Conservation (phyloP, 1,284 basidiomycete species). For the Rhodotorula sp. region DNA sequence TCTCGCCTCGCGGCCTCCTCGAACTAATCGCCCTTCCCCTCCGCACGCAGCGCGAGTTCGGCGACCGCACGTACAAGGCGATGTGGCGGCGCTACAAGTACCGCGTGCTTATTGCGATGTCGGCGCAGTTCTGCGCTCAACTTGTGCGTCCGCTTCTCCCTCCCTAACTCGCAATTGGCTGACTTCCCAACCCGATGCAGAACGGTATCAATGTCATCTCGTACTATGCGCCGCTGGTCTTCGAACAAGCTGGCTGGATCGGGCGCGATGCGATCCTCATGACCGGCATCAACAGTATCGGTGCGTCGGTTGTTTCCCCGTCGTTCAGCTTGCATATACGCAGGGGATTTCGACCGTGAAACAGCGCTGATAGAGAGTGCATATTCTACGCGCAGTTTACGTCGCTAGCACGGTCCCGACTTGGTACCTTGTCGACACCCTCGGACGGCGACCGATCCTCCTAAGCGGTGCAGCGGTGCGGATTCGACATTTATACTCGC, state of each 20-base stretch:
- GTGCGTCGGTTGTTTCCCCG: conserved; percentile 57
- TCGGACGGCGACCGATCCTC: conserved; percentile 84
- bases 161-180: conserved; percentile 25
- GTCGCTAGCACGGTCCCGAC: conserved; percentile 53
- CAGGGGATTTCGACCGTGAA: too few species aligned
- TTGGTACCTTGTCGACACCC: conserved; percentile 92
- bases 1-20: too few species aligned
- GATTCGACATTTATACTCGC: too few species aligned
- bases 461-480: conserved; percentile 86
- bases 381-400: conserved; percentile 17
- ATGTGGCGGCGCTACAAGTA: conserved; percentile 47
- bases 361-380: too few species aligned
- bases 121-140: conserved; percentile 93
- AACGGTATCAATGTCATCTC: conserved; percentile 62
- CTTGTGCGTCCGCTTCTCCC: conserved; percentile 58
- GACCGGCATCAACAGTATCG: conserved; percentile 87
- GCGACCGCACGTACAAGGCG: conserved; percentile 8
- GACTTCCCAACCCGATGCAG: background rate
- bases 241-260: conserved; percentile 82
- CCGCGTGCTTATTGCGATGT: conserved; percentile 93
- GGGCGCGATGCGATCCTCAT: conserved; percentile 95
- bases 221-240: conserved; percentile 68
- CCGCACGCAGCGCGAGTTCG: conserved; percentile 1
- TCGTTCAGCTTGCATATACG: background rate
- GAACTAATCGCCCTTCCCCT: background rate